These are phyloP conservation scores for Pythium plurisporium DNA, from an alignment of 352 stramenopile species.

Conservation along the genomic window DNA sequence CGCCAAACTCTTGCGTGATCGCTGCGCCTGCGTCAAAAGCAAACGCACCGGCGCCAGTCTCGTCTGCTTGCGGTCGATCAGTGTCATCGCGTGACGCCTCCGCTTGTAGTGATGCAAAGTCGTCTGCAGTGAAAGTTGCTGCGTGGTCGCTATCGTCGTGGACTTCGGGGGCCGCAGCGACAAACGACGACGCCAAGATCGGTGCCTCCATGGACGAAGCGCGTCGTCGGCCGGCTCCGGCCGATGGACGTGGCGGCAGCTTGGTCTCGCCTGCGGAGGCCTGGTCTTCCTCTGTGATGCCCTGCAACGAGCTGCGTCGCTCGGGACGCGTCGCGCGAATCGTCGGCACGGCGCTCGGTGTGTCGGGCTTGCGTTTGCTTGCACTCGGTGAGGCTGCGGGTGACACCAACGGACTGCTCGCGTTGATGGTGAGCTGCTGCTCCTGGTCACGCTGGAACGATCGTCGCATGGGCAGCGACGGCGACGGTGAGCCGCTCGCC, in stretches of 20 bases:
- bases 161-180: slow-evolving; percentile 18
- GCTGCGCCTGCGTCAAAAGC: slow-evolving; percentile 56
- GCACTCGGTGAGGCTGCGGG: neutral
- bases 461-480: slow-evolving; percentile 14
- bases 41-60: slow-evolving; percentile 14
- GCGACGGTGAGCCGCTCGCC: neutral
- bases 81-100: slow-evolving; percentile 5
- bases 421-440: slow-evolving; percentile 12
- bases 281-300: slow-evolving; percentile 28
- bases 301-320: slow-evolving; percentile 25
- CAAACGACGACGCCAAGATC: slow-evolving; percentile 53
- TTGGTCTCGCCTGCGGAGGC: neutral
- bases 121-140: neutral
- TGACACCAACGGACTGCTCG: neutral
- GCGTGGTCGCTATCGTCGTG: slow-evolving; percentile 19
- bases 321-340: slow-evolving; percentile 4
- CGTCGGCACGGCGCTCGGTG: slow-evolving; percentile 15
- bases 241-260: slow-evolving; percentile 18
- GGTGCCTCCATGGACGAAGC: slow-evolving; percentile 34
- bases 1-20: slow-evolving; percentile 66
- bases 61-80: neutral
- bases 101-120: neutral
- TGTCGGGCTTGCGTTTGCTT: slow-evolving; percentile 25
- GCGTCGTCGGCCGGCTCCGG: slow-evolving; percentile 12
- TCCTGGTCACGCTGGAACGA: slow-evolving; percentile 29